Conservation (phyloP, 768 basidiomycete genomes). For the Boletus rubescentipes region DNA sequence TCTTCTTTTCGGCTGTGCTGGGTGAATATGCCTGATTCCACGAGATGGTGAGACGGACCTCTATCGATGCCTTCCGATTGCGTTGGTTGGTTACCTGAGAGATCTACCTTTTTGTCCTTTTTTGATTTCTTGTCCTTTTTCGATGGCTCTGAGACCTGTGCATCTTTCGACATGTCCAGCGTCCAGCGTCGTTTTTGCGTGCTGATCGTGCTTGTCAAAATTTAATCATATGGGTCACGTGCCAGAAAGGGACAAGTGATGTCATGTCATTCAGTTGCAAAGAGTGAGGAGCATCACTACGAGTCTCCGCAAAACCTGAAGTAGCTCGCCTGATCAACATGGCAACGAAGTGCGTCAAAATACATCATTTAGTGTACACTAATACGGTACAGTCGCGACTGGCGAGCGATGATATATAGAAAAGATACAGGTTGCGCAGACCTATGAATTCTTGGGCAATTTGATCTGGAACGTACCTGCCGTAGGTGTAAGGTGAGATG, state of each 20-base stretch:
- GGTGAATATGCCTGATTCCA: constrained; percentile 5
- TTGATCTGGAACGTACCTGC: constrained; percentile 84
- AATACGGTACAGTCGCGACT: not conserved
- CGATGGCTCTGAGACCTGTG: not conserved
- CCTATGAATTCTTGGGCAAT: constrained; percentile 55
- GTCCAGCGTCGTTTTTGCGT: not conserved
- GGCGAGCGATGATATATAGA: not conserved
- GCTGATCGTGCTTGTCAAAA: not conserved
- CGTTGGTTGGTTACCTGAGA: not conserved
- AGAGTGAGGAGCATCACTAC: no score
- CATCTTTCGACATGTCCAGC: constrained; percentile 6
- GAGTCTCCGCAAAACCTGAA: no score
- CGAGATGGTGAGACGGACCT: constrained; percentile 17
- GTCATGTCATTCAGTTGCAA: no score
- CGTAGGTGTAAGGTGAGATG: not conserved
- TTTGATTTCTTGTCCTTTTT: not conserved
- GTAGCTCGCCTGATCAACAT: no score
- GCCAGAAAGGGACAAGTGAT: not conserved
- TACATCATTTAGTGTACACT: not conserved
- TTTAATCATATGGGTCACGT: constrained; percentile 3
- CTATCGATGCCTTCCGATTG: constrained; percentile 3
- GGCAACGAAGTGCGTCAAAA: no score
- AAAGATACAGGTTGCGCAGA: not conserved
- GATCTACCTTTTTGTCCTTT: not conserved
- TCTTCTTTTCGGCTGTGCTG: constrained; percentile 30